These are phyloP conservation scores for Cystobasidiaceae sp. DNA, from an alignment of 1,284 basidiomycete species.

Conservation along the genomic window DNA sequence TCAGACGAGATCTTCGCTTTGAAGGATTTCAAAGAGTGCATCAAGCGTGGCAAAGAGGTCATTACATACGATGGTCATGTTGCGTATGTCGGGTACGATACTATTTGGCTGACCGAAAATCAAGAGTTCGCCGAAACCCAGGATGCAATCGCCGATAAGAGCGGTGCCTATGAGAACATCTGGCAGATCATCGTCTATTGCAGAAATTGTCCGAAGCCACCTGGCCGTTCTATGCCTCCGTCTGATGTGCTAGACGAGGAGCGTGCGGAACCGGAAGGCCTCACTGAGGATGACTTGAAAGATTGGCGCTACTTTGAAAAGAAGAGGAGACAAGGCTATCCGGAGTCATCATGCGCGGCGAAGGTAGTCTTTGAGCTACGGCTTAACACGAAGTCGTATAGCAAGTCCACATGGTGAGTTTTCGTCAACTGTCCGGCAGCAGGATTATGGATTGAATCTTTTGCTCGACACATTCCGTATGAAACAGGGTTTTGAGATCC, in stretches of 20 bases:
- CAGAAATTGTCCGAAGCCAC: not conserved
- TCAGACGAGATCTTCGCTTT: not conserved
- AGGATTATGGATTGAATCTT: too few species aligned
- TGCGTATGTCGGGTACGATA: not conserved
- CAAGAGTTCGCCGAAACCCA: constrained; percentile 1
- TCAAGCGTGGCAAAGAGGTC: not conserved
- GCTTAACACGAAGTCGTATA: not conserved
- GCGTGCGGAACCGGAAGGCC: too few species aligned
- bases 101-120: not conserved
- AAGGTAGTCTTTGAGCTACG: too few species aligned
- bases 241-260: too few species aligned
- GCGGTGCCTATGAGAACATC: not conserved
- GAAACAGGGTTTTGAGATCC: too few species aligned
- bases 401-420: not conserved
- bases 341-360: too few species aligned
- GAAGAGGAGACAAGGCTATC: too few species aligned
- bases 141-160: not conserved
- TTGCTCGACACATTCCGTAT: too few species aligned
- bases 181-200: constrained; percentile 11
- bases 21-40: not conserved
- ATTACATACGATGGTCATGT: not conserved
- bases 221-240: too few species aligned
- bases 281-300: too few species aligned
- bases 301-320: too few species aligned
- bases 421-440: too few species aligned